Base-by-base conservation (phyloP, 768 basidiomycete genomes). In the Hypholoma sublateritium region DNA sequence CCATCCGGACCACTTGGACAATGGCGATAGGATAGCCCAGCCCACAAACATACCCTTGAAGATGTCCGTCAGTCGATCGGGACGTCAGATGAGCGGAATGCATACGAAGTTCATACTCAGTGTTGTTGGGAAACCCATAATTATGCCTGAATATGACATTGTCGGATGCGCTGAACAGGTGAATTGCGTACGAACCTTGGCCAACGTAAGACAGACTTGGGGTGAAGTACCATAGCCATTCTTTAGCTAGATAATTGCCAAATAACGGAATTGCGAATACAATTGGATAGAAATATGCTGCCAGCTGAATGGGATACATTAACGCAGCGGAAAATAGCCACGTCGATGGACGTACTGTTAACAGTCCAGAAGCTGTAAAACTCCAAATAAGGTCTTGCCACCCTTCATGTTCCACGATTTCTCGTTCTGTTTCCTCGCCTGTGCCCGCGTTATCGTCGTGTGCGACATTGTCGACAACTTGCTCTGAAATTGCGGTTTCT, bases 101-200 rank as follows among this genome's bases (percentile, higher is more conserved):
- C 80, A 67, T 64, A 91, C 92, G 56, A 94, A 70, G 62, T 88
- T 95, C 95, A 98, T 98, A 68, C 90, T 91, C 35, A 95, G 65
- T 0, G 95, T 95, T 0, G 93, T 96, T 0, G 94, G 90, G 65
- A 95, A 93, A 4, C 95, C 96, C 96, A 98, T 98, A 64, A 98
- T 98, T 58, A 98, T 94, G 5, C 94, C 91, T 88, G 51, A 1
- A 53, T 34, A 53, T 57, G 22, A 53, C 48, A n/a, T 14, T 52
- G 36, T 21, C 54, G 52, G 37, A 21, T 53, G 47, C 21, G 11
- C 21, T 12, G 13, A 43, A 43, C 42, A 53, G 55, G 22, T 11
- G 51, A 21, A 19, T 13, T 9, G 22, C n/a, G 35, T 22, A 55
- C 71, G 37, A 50, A 86, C 92, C 95, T 82, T 96, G 93, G 1